Evolutionary conservation across 2,329 filamentous ascomycete species (phyloP), one percentile per base, ranked within the genome.

Genomic region (Verruconis gallopava): DNA sequence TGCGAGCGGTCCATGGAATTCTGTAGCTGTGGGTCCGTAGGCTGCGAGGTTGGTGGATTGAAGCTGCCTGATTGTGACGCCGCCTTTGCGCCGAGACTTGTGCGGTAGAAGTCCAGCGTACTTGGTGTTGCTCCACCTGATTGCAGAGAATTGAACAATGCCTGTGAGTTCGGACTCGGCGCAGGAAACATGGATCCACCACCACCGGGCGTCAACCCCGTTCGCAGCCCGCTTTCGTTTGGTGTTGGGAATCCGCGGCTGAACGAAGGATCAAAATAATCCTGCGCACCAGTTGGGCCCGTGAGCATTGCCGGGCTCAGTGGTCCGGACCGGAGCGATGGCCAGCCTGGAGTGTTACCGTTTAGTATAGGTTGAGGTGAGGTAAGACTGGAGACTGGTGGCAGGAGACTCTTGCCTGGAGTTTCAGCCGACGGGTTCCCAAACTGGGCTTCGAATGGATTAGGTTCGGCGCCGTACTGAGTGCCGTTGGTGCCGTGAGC

Each of bases 181-280:
- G 81, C 84, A 44, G 89, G 86, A 68, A 96, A 96, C 85, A 96
- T 96, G 52, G 88, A 93, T 53, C 88, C 89, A 58, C 88, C 86
- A 50, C 89, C 89, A 46, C 91, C 91, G 38, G 91, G 91, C 41
- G 91, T 96, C 50, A 96, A 65, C 44, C 91, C 91, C 46, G 86
- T 91, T 46, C 91, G 75, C 40, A 96, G 67, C 3, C 85, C 93
- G 5, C 89, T 96, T 64, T 98, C 91, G 75, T 95, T 95, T 1
- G 89, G 89, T 3, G 91, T 96, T 3, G 86, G 85, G 56, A 94
- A 94, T 42, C 84, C 83, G 52, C 85, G 79, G 49, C 83, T 77
- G 48, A 93, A 81, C 40, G 79, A 79, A 54, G 21, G 25, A n/a
- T 93, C 85, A 57, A 95, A 94, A 64, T 95, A 96, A 58, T 95